Evolutionary conservation across 495 filamentous ascomycete species (phyloP).

Genomic region (Aspergillus homomorphus): DNA sequence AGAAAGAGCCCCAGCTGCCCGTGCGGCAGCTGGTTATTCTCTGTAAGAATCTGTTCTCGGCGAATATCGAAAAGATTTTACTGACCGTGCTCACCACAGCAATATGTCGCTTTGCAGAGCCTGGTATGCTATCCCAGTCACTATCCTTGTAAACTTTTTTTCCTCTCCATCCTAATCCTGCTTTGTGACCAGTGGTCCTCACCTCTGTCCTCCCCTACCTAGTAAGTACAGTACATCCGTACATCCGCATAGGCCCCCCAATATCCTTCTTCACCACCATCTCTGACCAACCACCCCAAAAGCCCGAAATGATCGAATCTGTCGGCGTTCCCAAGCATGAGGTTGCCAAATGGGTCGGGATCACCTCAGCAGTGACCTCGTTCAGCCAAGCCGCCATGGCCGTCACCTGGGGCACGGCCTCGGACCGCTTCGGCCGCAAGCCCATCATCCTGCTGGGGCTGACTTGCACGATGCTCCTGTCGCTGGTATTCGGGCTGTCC

Average conservation of each 20-base stretch:
- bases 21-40: constrained; percentile 58
- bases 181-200: constrained; percentile 68
- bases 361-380: constrained; percentile 71
- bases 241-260: background rate
- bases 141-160: constrained; percentile 12
- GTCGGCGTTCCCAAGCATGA: constrained; percentile 70
- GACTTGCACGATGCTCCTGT: constrained; percentile 67
- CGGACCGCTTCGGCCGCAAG: constrained; percentile 72
- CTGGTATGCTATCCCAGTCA: constrained; percentile 33
- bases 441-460: constrained; percentile 68
- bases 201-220: constrained; percentile 89
- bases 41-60: constrained; percentile 45
- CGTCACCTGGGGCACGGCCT: constrained; percentile 74
- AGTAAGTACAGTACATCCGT: constrained; percentile 27
- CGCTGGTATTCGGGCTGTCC: constrained; percentile 75
- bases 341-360: constrained; percentile 73
- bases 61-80: background rate
- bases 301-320: constrained; percentile 80
- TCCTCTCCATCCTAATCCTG: no score
- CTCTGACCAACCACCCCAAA: background rate
- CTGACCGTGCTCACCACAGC: constrained; percentile 28
- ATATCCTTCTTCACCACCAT: no score
- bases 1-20: constrained; percentile 41
- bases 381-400: constrained; percentile 69
- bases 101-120: constrained; percentile 81